Conservation (phyloP, 2,329 filamentous ascomycete species). For the Arthrinium puccinioides region DNA sequence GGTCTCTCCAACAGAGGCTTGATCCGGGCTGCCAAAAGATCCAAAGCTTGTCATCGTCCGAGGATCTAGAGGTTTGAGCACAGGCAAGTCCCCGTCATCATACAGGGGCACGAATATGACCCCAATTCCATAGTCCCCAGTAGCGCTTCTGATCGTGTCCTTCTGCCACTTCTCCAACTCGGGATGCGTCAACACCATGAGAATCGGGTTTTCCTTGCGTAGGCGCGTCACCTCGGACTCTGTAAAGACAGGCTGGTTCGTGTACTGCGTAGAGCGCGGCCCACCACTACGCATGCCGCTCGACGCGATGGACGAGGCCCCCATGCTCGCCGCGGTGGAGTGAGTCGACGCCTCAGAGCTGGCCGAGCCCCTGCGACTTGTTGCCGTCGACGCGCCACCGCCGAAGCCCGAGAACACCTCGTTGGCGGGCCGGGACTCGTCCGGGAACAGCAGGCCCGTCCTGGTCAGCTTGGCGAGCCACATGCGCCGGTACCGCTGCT, state of each 20-base stretch:
- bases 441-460: conserved; percentile 22
- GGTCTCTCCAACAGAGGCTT: neutral
- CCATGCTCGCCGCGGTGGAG: neutral
- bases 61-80: conserved; percentile 18
- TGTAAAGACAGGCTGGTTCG: neutral
- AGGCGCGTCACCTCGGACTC: conserved; percentile 7
- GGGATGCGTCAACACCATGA: conserved; percentile 23
- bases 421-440: conserved; percentile 20
- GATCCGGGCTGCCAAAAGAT: conserved; percentile 1
- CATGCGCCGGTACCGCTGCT: conserved; percentile 22
- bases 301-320: neutral
- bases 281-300: no score
- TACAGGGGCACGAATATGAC: conserved; percentile 22
- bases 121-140: conserved; percentile 20
- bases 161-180: conserved; percentile 21
- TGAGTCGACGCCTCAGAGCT: neutral
- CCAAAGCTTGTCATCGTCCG: conserved; percentile 16
- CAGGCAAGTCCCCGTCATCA: conserved; percentile 16
- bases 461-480: conserved; percentile 24
- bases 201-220: conserved; percentile 15
- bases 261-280: no score
- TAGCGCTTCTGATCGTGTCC: conserved; percentile 14
- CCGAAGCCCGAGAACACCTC: conserved; percentile 23
- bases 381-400: conserved; percentile 13
- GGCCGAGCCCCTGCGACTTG: conserved; percentile 4